A percentile compares a stretch with the other conserved stretches of the same genome.
These are phyloP conservation scores for Rhizopogon vinicolor DNA, from an alignment of 768 basidiomycete genomes.

Conservation along the genomic window DNA sequence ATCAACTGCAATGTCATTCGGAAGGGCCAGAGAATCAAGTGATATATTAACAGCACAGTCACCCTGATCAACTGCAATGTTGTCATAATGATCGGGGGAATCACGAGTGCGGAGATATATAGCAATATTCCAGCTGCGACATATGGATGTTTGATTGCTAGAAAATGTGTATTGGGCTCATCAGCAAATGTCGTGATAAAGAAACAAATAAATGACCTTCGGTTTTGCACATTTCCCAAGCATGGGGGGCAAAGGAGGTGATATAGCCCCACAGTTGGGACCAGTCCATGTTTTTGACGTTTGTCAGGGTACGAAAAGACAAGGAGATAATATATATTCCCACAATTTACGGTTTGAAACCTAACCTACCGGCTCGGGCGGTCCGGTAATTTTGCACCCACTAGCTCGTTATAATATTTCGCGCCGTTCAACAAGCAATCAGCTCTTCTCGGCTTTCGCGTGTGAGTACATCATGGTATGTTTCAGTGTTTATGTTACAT, in stretches of 20 bases:
- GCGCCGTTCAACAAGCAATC: no score
- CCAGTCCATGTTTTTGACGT: no score
- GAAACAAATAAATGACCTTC: background rate
- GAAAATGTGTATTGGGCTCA: background rate
- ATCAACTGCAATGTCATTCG: background rate
- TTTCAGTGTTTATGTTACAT: no score
- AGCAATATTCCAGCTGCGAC: background rate
- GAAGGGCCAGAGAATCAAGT: background rate
- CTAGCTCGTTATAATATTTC: no score
- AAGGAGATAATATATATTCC: no score
- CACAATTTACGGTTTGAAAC: no score
- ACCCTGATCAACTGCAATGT: no score
- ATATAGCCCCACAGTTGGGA: background rate
- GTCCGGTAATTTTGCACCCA: no score
- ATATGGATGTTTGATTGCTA: conserved; percentile 1
- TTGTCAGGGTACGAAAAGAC: no score
- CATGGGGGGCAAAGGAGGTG: background rate
- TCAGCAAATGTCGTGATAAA: background rate
- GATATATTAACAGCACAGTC: background rate
- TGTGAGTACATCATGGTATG: no score
- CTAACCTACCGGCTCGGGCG: no score
- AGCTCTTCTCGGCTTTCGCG: no score
- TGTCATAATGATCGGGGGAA: background rate
- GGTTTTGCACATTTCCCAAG: background rate
- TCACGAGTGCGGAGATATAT: background rate